phyloP scores from a whole-genome alignment of 495 filamentous ascomycete genomes.

The Ramalina intermedia region DNA sequence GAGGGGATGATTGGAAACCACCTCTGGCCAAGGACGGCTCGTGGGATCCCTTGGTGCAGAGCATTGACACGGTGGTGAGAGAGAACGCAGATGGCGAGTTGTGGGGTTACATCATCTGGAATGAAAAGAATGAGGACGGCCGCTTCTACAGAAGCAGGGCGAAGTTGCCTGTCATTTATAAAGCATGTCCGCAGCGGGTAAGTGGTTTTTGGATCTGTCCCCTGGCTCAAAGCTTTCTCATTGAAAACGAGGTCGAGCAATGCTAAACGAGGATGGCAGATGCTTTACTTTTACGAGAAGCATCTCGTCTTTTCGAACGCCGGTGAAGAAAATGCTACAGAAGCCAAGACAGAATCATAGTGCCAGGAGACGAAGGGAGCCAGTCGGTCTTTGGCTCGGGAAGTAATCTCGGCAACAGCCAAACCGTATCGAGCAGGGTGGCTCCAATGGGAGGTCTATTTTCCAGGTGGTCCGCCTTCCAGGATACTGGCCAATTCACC shows the following conservation, averaged over 20 bases:
- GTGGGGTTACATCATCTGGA: slow-evolving; percentile 43
- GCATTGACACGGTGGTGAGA: slow-evolving; percentile 42
- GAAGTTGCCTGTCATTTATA: slow-evolving; percentile 10
- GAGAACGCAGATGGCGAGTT: slow-evolving; percentile 25
- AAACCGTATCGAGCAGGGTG: no score
- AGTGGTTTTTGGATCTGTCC: no score
- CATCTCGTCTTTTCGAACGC: slow-evolving; percentile 9
- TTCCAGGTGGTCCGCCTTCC: no score
- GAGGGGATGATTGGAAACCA: slow-evolving; percentile 15
- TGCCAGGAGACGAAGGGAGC: neutral
- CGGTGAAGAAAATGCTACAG: neutral
- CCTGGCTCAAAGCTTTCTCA: neutral
- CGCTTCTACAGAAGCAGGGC: slow-evolving; percentile 16
- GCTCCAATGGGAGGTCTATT: no score
- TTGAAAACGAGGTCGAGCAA: neutral
- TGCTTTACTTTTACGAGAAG: slow-evolving; percentile 23
- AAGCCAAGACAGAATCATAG: neutral
- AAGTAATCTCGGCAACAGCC: no score
- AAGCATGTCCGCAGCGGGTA: slow-evolving; percentile 13
- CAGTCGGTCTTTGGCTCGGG: no score
- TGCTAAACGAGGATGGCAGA: slow-evolving; percentile 10
- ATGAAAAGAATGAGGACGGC: slow-evolving; percentile 23
- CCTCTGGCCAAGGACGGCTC: slow-evolving; percentile 12
- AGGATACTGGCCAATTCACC: no score
- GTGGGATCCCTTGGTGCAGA: slow-evolving; percentile 43